These are phyloP conservation scores for Aspergillus terreus DNA, from an alignment of 2,329 filamentous ascomycete species.

Conservation along the genomic window DNA sequence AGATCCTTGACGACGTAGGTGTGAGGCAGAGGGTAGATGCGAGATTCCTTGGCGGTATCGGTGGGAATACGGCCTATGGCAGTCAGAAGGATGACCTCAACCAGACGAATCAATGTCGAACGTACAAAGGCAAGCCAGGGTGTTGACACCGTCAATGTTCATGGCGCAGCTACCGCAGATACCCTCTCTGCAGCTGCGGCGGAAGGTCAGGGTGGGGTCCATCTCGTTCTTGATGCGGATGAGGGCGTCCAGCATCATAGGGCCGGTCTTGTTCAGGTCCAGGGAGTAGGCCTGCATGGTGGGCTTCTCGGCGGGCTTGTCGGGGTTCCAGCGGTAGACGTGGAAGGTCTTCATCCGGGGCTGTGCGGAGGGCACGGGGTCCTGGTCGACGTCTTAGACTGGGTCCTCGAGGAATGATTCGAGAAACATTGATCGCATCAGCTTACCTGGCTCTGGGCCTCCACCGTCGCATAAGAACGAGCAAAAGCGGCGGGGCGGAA, in stretches of 20 bases:
- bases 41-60: constrained; percentile 73
- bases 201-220: constrained; percentile 93
- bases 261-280: constrained; percentile 97
- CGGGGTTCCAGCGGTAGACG: constrained; percentile 98
- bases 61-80: constrained; percentile 81
- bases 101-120: constrained; percentile 21
- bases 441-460: constrained; percentile 30
- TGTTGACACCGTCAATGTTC: constrained; percentile 99
- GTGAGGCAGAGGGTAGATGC: constrained; percentile 97
- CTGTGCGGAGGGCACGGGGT: constrained; percentile 55
- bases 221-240: constrained; percentile 99
- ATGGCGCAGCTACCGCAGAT: constrained; percentile 99
- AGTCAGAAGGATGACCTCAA: constrained; percentile 7
- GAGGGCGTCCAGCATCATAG: constrained; percentile 95
- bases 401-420: background rate
- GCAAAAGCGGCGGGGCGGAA: constrained; percentile 39
- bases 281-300: constrained; percentile 92
- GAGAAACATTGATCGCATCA: constrained; percentile 10
- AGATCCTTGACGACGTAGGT: constrained; percentile 99
- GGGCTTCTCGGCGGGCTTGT: constrained; percentile 87
- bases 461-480: constrained; percentile 48
- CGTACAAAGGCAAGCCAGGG: constrained; percentile 93
- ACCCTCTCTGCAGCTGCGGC: constrained; percentile 92
- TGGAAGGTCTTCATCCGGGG: constrained; percentile 87
- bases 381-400: constrained; percentile 55